A percentile compares a stretch with the other conserved stretches of the same genome.
Evolutionary conservation across 192 early-diverging fungal genomes (phyloP).

Genomic region (Podochytrium sp.): DNA sequence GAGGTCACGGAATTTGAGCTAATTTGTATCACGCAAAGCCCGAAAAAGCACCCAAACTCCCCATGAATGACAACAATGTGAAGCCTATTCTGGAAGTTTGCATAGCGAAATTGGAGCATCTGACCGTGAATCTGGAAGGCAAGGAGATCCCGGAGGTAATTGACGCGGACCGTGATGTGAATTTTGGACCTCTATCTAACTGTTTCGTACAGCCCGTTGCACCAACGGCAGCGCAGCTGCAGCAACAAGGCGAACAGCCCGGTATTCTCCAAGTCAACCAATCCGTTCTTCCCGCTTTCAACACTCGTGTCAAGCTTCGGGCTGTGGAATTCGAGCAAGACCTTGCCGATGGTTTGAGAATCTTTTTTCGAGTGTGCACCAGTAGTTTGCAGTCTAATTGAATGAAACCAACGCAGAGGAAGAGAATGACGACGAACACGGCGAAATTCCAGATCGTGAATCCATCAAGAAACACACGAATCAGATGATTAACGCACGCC

Average conservation of each 20-base stretch:
- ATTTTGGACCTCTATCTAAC: background rate
- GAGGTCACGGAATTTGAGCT: background rate
- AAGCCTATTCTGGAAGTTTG: conserved; percentile 50
- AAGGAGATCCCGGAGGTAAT: conserved; percentile 62
- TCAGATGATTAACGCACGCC: conserved; percentile 60
- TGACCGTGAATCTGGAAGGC: conserved; percentile 46
- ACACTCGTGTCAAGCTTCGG: conserved; percentile 63
- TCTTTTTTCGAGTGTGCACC: too few species aligned
- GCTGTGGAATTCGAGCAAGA: conserved; percentile 64
- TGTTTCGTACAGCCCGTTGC: conserved; percentile 3
- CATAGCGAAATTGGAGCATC: conserved; percentile 50
- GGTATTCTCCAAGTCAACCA: conserved; percentile 59
- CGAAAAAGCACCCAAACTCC: conserved; percentile 27
- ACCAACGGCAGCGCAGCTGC: conserved; percentile 36
- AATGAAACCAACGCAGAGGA: conserved; percentile 33
- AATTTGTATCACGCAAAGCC: conserved; percentile 19
- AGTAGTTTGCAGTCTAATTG: too few species aligned
- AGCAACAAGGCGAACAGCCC: conserved; percentile 52
- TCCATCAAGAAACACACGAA: conserved; percentile 66
- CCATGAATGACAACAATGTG: conserved; percentile 45
- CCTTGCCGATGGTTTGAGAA: conserved; percentile 52
- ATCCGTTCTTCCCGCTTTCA: conserved; percentile 51
- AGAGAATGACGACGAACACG: conserved; percentile 58
- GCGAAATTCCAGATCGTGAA: conserved; percentile 63
- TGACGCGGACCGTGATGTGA: background rate